Conservation (phyloP, 306 rosid genomes). For the Gynostemma pentaphyllum region DNA sequence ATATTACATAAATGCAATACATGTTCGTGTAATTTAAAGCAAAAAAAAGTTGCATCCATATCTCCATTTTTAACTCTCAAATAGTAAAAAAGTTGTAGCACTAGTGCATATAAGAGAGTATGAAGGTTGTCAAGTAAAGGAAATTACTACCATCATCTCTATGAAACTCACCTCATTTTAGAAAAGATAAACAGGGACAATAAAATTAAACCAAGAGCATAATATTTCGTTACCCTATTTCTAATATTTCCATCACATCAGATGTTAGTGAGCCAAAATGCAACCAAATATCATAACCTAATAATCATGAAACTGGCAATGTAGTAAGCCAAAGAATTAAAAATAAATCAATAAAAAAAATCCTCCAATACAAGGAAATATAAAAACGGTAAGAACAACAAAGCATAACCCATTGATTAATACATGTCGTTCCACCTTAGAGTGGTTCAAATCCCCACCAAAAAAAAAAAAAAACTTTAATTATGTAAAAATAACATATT, state of each 20-base stretch:
- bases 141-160: neutral
- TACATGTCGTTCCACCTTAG: too few relatives aligned
- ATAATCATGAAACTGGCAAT: neutral
- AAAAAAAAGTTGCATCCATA: neutral
- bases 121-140: neutral
- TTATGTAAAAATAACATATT: neutral
- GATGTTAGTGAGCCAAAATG: neutral
- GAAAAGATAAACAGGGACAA: neutral
- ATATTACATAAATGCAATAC: too few relatives aligned
- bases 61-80: neutral
- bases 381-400: too few relatives aligned
- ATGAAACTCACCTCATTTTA: neutral
- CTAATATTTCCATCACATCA: neutral
- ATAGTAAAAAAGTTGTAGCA: neutral
- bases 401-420: too few relatives aligned
- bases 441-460: too few relatives aligned
- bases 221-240: neutral
- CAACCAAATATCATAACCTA: neutral
- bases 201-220: neutral
- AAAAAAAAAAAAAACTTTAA: neutral
- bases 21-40: too few relatives aligned
- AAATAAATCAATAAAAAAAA: neutral
- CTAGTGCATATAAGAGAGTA: neutral
- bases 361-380: too few relatives aligned
- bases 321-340: neutral